Conservation (phyloP, 441 rosid species). For the Adansonia madagascariensis region DNA sequence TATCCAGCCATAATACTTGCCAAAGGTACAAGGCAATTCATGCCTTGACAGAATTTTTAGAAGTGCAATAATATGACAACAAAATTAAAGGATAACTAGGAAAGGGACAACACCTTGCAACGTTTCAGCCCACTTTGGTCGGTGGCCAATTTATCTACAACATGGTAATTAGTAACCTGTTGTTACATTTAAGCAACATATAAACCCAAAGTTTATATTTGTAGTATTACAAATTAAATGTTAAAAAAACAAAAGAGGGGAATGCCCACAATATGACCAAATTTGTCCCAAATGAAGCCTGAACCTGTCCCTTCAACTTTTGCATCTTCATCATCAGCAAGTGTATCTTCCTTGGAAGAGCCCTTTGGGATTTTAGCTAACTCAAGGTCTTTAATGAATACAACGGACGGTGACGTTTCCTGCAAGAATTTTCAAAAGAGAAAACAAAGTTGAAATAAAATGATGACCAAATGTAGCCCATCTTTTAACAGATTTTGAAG, state of each 20-base stretch:
- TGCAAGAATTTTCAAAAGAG: slow-evolving; percentile 11
- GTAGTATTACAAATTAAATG: background rate
- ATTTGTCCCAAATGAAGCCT: slow-evolving; percentile 90
- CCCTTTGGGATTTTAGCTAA: slow-evolving; percentile 52
- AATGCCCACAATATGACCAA: slow-evolving; percentile 86
- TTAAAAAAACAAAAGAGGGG: slow-evolving; percentile 13
- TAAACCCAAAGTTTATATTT: background rate
- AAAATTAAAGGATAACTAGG: background rate
- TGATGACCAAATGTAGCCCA: too few species aligned
- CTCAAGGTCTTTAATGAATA: slow-evolving; percentile 73
- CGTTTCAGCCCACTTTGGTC: slow-evolving; percentile 70
- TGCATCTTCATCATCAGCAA: slow-evolving; percentile 52
- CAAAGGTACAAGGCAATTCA: background rate
- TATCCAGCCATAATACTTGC: background rate
- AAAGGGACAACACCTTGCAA: slow-evolving; percentile 66
- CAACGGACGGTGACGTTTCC: slow-evolving; percentile 81
- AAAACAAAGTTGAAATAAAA: background rate
- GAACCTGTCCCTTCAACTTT: slow-evolving; percentile 91
- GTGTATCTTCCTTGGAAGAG: slow-evolving; percentile 33
- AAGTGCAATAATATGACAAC: background rate
- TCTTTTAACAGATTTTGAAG: too few species aligned
- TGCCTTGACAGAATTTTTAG: background rate
- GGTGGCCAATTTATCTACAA: slow-evolving; percentile 74
- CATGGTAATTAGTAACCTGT: slow-evolving; percentile 85
- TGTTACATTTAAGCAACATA: slow-evolving; percentile 32